These are phyloP conservation scores for Termitomyces sp. DNA, from an alignment of 768 basidiomycete species.

Conservation along the genomic window DNA sequence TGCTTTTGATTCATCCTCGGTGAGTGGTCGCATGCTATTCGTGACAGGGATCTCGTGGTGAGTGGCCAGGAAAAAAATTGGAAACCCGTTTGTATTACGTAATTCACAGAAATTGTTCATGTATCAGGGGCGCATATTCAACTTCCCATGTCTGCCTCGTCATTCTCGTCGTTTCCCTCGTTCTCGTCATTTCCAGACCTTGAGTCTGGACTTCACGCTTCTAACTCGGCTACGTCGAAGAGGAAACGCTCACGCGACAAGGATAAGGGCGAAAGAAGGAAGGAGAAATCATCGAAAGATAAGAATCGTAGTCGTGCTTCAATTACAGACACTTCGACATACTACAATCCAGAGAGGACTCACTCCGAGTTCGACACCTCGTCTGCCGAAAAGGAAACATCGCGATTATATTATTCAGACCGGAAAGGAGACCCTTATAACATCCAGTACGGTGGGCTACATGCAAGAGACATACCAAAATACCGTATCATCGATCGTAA, in stretches of 20 bases:
- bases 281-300: constrained; percentile 18
- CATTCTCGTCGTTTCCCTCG: constrained; percentile 59
- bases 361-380: constrained; percentile 20
- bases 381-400: constrained; percentile 17
- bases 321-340: constrained; percentile 13
- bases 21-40: constrained; percentile 81
- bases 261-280: constrained; percentile 19
- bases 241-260: constrained; percentile 18
- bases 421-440: constrained; percentile 62
- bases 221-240: constrained; percentile 8
- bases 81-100: constrained; percentile 8
- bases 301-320: constrained; percentile 24
- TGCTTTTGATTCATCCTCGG: constrained; percentile 94
- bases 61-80: constrained; percentile 3
- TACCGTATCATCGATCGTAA: constrained; percentile 57
- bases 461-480: constrained; percentile 61
- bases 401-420: constrained; percentile 55
- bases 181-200: constrained; percentile 69
- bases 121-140: not conserved
- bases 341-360: not conserved
- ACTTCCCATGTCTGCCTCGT: constrained; percentile 43
- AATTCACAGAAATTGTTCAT: not conserved
- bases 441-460: constrained; percentile 60
- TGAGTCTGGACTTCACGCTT: constrained; percentile 38
- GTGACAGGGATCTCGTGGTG: not conserved